Conservation (phyloP, 495 filamentous ascomycete genomes). For the Penicillium turbatum region DNA sequence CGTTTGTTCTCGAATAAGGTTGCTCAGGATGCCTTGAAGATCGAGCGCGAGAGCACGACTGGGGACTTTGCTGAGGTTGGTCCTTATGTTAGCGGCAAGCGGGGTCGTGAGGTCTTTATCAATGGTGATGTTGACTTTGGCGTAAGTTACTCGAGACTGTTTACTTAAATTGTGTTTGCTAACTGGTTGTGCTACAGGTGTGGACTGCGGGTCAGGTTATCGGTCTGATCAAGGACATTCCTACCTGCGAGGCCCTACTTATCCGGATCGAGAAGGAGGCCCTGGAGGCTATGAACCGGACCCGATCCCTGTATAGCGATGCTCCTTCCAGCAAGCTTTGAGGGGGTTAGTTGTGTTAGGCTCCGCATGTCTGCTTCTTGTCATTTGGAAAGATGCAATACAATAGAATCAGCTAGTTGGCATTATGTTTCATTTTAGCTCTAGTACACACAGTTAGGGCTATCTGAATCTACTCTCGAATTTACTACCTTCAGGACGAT, state of each 20-base stretch:
- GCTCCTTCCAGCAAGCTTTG: conserved; percentile 39
- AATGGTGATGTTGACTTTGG: conserved; percentile 90
- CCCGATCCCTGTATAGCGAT: conserved; percentile 35
- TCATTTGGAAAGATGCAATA: conserved; percentile 7
- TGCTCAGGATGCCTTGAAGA: conserved; percentile 69
- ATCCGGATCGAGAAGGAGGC: conserved; percentile 61
- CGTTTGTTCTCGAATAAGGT: conserved; percentile 88
- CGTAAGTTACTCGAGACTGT: conserved; percentile 48
- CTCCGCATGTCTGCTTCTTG: background rate
- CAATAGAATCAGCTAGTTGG: conserved; percentile 8
- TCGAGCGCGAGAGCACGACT: conserved; percentile 78
- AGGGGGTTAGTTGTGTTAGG: background rate
- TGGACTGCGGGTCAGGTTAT: conserved; percentile 72
- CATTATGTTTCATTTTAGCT: background rate
- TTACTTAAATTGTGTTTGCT: background rate
- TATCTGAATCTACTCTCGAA: background rate
- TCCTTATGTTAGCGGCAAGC: conserved; percentile 85
- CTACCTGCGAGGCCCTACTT: conserved; percentile 56
- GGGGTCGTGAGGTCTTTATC: conserved; percentile 84
- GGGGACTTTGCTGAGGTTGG: conserved; percentile 92
- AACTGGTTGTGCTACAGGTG: conserved; percentile 40
- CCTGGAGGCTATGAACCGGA: conserved; percentile 45
- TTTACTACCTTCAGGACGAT: no score
- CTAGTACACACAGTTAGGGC: background rate
- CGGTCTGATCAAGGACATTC: conserved; percentile 65